A percentile compares a stretch with the other conserved stretches of the same genome.
Evolutionary conservation across 345 rosid genomes (phyloP).

Genomic region (Conringia planisiliqua): DNA sequence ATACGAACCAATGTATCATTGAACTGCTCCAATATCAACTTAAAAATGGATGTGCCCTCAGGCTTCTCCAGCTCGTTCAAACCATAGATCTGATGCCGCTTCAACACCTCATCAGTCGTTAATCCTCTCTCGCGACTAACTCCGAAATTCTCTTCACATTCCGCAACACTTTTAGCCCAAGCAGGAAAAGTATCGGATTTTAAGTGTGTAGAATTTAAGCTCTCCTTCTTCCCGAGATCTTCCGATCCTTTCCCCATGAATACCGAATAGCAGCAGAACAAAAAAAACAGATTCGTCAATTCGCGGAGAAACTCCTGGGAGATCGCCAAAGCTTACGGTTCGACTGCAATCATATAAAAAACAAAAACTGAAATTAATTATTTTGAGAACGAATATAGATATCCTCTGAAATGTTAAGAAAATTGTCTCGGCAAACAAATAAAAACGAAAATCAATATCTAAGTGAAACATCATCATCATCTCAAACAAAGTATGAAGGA

Average conservation of each 20-base stretch:
- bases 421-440: background rate
- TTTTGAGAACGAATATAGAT: background rate
- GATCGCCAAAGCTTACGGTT: constrained; percentile 1
- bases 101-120: constrained; percentile 49
- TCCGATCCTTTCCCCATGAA: constrained; percentile 71
- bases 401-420: background rate
- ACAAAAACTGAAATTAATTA: background rate
- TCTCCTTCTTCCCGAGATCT: constrained; percentile 38
- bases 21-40: constrained; percentile 73
- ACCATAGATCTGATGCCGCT: constrained; percentile 52
- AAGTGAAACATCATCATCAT: background rate
- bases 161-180: constrained; percentile 59
- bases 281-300: background rate
- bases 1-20: constrained; percentile 85
- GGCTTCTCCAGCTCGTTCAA: constrained; percentile 83
- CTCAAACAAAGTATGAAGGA: background rate
- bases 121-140: constrained; percentile 52
- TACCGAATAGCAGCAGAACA: background rate
- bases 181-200: constrained; percentile 48
- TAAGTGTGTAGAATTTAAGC: constrained; percentile 4
- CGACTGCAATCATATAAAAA: background rate
- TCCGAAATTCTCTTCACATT: constrained; percentile 56
- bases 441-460: background rate
- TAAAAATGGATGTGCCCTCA: constrained; percentile 58
- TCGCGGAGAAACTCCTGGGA: background rate